Base-by-base conservation (phyloP, 441 rosid species). In the Raphanus hybrid region DNA sequence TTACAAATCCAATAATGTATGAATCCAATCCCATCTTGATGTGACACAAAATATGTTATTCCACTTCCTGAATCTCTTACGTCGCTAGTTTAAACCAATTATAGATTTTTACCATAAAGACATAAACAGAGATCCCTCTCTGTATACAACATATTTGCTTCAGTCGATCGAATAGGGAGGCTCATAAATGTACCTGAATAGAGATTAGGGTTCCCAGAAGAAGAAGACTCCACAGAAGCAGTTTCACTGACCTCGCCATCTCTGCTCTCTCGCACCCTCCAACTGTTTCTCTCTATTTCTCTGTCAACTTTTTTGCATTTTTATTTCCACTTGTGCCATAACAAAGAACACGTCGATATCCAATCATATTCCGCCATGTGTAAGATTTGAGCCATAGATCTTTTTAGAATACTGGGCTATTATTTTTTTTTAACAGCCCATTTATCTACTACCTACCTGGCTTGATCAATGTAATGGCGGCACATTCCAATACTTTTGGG, bases 221-320 rank as follows among this genome's bases (percentile, higher is more conserved):
- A 69, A 84, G 54, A 45, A 89, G 71, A 76, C 84, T 64, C 78
- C 84, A 85, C 23, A 86, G 78, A 79, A 84, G 73, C n/a, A 80
- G 65, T 35, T 69, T 78, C 65, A 76, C 82, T 77, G 86, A 69
- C 58, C 79, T 82, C 82, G 82, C 88, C 89, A 85, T 89, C 70
- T 52, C 26, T 23, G 26, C 58, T 15, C 8, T 70, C 73, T 35
- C 23, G 12, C 11, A 26, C n/a, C 26, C 7, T 35, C 15, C 8
- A 15, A 26, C n/a, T 35, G 10, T 35, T 45, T 39, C n/a, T 34
- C 32, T 23, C 57, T 15, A 6, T 55, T 8, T 18, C 5, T 45
- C 15, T 45, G 15, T 12, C 18, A 5, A 3, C 3, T 50, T 29
- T 5, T 52, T 15, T 14, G 58, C 58, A 52, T 2, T 2, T 23